Conservation (phyloP, 179 eudicot genomes). For the Silene coronaria region DNA sequence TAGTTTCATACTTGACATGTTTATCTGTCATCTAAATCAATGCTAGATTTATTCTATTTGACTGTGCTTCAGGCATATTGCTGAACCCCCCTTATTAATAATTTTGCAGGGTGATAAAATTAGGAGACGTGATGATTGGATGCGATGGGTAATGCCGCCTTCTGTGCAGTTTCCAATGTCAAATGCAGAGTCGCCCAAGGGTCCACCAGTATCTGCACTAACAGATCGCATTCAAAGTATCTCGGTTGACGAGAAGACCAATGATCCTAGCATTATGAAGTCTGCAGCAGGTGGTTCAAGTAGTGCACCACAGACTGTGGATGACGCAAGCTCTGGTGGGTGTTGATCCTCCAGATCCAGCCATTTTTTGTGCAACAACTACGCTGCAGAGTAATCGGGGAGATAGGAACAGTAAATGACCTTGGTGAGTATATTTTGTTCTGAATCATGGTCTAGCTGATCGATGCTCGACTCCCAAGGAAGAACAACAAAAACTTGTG, state of each 20-base stretch:
- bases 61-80: background rate
- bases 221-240: conserved; percentile 38
- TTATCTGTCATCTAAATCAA: background rate
- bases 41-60: background rate
- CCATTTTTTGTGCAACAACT: background rate
- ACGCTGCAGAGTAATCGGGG: background rate
- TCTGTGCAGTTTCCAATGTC: conserved; percentile 35
- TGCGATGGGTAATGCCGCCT: conserved; percentile 60
- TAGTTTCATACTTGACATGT: background rate
- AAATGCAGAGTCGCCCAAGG: conserved; percentile 36
- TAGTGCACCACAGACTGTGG: conserved; percentile 13
- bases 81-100: conserved; percentile 1
- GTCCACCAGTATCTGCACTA: conserved; percentile 28
- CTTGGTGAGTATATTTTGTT: conserved; percentile 23
- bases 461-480: conserved; percentile 15
- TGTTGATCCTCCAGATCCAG: conserved; percentile 19
- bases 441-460: conserved; percentile 7
- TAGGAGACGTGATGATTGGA: conserved; percentile 64
- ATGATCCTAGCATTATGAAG: conserved; percentile 7
- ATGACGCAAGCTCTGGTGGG: conserved; percentile 22
- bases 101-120: conserved; percentile 65
- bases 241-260: conserved; percentile 38
- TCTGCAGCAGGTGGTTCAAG: background rate
- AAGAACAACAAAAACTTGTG: conserved; percentile 9
- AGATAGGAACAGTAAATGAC: conserved; percentile 12